A percentile compares a stretch with the other conserved stretches of the same genome.
phyloP scores from a whole-genome alignment of 352 stramenopile species.

The Phytopythium oedochilum region DNA sequence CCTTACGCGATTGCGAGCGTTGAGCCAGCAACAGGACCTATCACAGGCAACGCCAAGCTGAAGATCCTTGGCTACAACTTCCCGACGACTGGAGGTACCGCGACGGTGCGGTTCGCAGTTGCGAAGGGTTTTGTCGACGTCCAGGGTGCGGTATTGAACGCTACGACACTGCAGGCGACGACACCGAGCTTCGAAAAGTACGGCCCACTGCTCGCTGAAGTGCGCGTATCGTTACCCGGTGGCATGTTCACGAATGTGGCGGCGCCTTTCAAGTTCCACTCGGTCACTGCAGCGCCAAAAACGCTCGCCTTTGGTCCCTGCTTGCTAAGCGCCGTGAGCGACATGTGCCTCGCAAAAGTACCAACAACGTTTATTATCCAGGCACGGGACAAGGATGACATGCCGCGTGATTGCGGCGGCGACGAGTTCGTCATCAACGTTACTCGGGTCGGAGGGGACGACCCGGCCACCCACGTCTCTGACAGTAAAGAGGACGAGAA shows the following conservation, averaged over 20 bases:
- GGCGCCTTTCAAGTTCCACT: slow-evolving; percentile 90
- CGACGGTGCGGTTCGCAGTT: slow-evolving; percentile 90
- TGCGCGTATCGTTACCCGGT: slow-evolving; percentile 87
- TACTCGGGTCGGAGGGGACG: slow-evolving; percentile 28
- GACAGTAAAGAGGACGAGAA: neutral
- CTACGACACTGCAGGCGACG: slow-evolving; percentile 85
- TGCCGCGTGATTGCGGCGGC: slow-evolving; percentile 90
- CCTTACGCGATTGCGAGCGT: slow-evolving; percentile 94
- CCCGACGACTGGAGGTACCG: slow-evolving; percentile 15
- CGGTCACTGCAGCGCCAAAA: slow-evolving; percentile 88
- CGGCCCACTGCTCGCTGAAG: slow-evolving; percentile 81
- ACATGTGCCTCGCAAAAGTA: slow-evolving; percentile 60
- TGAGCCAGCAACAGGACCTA: slow-evolving; percentile 87
- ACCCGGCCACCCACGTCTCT: slow-evolving; percentile 27
- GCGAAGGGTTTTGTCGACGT: slow-evolving; percentile 93
- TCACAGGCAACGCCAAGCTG: slow-evolving; percentile 91
- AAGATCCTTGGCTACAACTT: slow-evolving; percentile 94
- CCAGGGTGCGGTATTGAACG: slow-evolving; percentile 77
- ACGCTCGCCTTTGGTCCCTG: slow-evolving; percentile 94
- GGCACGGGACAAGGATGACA: slow-evolving; percentile 85
- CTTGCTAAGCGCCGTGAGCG: slow-evolving; percentile 52
- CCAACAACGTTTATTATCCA: slow-evolving; percentile 92
- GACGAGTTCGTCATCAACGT: slow-evolving; percentile 91
- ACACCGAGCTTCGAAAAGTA: slow-evolving; percentile 95
- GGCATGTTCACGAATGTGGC: slow-evolving; percentile 92